Conservation (phyloP, 352 stramenopile genomes). For the Thraustochytrium sp. region DNA sequence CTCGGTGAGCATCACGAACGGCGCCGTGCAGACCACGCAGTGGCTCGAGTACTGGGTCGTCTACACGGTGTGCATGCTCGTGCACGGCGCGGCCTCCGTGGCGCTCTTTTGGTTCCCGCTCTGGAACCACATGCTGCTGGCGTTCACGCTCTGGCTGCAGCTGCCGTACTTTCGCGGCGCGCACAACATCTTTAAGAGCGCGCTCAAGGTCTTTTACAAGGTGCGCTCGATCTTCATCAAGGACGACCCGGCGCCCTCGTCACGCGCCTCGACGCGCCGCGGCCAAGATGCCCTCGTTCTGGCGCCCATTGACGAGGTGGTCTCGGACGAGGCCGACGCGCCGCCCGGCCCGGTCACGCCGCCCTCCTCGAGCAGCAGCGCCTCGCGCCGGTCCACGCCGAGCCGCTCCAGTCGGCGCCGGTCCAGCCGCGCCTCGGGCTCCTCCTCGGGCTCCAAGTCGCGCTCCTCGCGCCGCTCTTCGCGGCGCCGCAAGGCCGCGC, state of each 20-base stretch:
- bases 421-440: too few relatives aligned
- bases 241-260: not conserved
- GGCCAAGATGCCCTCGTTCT: too few relatives aligned
- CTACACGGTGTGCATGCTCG: slow-evolving; percentile 70
- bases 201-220: slow-evolving; percentile 69
- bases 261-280: too few relatives aligned
- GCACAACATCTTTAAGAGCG: slow-evolving; percentile 67
- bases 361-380: too few relatives aligned
- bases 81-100: slow-evolving; percentile 58
- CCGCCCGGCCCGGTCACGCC: too few relatives aligned
- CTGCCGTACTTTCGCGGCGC: slow-evolving; percentile 79
- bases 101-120: slow-evolving; percentile 69
- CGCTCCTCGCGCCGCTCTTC: too few relatives aligned
- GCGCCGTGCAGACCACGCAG: slow-evolving; percentile 53
- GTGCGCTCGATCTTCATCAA: not conserved
- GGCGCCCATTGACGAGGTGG: not conserved
- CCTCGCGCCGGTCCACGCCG: too few relatives aligned
- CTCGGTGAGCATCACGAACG: slow-evolving; percentile 28
- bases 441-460: too few relatives aligned
- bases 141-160: slow-evolving; percentile 75
- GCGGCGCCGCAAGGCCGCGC: too few relatives aligned
- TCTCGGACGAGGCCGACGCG: not conserved
- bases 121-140: slow-evolving; percentile 73
- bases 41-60: slow-evolving; percentile 77
- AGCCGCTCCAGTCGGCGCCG: too few relatives aligned